These are phyloP conservation scores for Tetrahymena elliotti DNA, from an alignment of 73 alveolate species.

Conservation along the genomic window DNA sequence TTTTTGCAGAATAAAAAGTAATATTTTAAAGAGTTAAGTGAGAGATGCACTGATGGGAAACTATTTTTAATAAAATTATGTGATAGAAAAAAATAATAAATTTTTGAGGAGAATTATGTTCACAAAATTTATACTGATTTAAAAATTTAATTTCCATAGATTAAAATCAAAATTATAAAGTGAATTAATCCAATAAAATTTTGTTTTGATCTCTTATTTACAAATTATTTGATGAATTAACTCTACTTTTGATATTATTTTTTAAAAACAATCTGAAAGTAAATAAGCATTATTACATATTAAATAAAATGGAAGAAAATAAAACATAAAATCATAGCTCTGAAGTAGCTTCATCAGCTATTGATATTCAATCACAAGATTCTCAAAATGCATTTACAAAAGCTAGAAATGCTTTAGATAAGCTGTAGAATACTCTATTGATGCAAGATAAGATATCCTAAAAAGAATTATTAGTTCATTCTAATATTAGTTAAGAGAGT, in stretches of 20 bases:
- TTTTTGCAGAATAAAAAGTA: no score
- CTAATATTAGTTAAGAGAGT: background rate
- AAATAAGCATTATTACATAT: background rate
- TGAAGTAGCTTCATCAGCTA: background rate
- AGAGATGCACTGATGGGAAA: no score
- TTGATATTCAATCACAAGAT: background rate
- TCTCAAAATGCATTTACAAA: background rate
- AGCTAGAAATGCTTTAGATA: background rate
- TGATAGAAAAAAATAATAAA: no score
- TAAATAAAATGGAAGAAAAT: background rate
- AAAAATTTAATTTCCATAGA: background rate
- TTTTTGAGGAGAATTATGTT: no score
- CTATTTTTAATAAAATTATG: no score
- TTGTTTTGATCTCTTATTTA: background rate
- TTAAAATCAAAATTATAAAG: no score
- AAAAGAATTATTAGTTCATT: background rate
- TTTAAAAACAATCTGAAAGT: background rate
- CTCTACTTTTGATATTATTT: background rate
- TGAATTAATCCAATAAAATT: background rate
- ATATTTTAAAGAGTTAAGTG: no score
- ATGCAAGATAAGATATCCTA: background rate
- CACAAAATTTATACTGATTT: no score
- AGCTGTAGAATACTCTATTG: background rate
- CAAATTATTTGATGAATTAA: background rate
- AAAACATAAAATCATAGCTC: background rate